Conservation (phyloP, 2,329 filamentous ascomycete genomes). For the Achaetomium macrosporum region DNA sequence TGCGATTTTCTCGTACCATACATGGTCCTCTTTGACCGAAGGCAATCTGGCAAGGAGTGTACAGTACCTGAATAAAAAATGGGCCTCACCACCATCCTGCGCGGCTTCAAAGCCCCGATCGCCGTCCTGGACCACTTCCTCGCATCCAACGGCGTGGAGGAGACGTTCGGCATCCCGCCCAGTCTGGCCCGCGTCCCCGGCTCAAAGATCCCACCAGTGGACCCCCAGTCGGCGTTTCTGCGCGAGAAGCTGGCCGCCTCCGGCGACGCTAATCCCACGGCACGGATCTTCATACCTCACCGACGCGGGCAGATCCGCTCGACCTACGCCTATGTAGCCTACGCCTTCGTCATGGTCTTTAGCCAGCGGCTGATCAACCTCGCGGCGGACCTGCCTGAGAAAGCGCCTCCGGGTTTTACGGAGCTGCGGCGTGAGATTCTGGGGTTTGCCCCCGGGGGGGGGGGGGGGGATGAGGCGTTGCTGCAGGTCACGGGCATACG, state of each 20-base stretch:
- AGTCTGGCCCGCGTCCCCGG: too few species aligned
- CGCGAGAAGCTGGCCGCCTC: neutral
- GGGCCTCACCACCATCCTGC: constrained; percentile 1
- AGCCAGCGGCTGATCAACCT: constrained; percentile 1
- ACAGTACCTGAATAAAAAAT: too few species aligned
- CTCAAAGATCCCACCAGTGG: neutral
- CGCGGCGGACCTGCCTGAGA: neutral
- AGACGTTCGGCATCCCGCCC: neutral
- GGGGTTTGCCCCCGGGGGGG: neutral
- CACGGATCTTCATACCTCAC: constrained; percentile 5
- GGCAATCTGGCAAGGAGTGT: too few species aligned
- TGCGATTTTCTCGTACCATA: too few species aligned
- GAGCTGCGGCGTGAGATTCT: constrained; percentile 5
- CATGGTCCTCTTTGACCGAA: too few species aligned
- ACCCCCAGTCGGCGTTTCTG: constrained; percentile 1
- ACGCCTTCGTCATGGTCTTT: constrained; percentile 3
- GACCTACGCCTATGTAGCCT: constrained; percentile 1
- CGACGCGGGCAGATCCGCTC: neutral
- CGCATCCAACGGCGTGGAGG: neutral
- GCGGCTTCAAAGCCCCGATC: constrained; percentile 1
- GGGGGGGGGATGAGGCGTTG: neutral
- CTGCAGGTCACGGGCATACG: neutral
- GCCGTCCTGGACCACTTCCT: too few species aligned
- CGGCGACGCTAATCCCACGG: neutral
- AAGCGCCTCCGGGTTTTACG: constrained; percentile 1